Conservation (phyloP, 2,329 filamentous ascomycete species). For the Calonectria naviculata region DNA sequence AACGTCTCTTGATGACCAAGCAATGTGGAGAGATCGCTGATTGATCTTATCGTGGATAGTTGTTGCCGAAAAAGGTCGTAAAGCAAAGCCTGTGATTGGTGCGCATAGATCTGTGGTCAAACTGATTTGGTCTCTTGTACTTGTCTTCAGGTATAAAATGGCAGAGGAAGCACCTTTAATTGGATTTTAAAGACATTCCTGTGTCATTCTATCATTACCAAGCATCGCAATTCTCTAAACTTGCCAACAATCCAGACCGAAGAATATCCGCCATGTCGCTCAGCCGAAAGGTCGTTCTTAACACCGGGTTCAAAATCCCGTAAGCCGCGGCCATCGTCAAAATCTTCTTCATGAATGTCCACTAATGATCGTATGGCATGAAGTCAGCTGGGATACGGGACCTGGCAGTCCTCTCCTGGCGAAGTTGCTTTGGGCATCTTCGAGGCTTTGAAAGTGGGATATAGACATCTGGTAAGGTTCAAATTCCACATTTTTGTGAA, state of each 20-base stretch:
- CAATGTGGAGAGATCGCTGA: no score
- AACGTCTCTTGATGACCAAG: no score
- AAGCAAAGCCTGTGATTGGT: no score
- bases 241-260: background rate
- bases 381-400: constrained; percentile 10
- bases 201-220: background rate
- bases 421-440: constrained; percentile 4
- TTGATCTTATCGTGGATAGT: no score
- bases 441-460: constrained; percentile 11
- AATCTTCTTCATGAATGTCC: background rate
- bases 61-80: no score
- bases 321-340: background rate
- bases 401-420: constrained; percentile 10
- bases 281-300: background rate
- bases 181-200: background rate
- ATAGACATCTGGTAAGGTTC: constrained; percentile 1
- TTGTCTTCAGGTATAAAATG: no score
- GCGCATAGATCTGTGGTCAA: no score
- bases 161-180: no score
- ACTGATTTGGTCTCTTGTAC: no score
- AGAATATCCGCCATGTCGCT: background rate
- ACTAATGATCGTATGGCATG: background rate
- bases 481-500: background rate
- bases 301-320: background rate
- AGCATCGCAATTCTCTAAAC: background rate